phyloP scores from a whole-genome alignment of 2,329 filamentous ascomycete genomes.

The Sporothrix protearum region DNA sequence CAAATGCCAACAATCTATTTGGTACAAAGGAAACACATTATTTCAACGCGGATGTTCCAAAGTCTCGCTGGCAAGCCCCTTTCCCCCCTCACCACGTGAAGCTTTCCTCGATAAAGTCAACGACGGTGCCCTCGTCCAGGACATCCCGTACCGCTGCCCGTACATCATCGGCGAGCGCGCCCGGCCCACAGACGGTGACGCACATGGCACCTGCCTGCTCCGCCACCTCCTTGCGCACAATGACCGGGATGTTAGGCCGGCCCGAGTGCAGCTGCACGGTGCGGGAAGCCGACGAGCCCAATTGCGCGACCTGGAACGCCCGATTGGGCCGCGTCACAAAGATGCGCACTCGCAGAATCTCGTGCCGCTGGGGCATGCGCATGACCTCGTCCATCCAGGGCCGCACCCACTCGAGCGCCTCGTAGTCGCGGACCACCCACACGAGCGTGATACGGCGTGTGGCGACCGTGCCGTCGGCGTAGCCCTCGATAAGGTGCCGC shows the following conservation, averaged over 20 bases:
- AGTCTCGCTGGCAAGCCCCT: background rate
- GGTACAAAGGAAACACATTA: background rate
- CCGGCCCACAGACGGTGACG: conserved; percentile 76
- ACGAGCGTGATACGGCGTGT: conserved; percentile 78
- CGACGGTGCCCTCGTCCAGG: conserved; percentile 57
- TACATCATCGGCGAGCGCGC: conserved; percentile 72
- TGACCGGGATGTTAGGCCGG: conserved; percentile 72
- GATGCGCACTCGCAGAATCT: conserved; percentile 79
- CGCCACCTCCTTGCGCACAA: conserved; percentile 78
- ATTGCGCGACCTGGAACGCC: conserved; percentile 59
- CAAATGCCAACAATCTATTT: background rate
- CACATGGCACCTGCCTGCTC: conserved; percentile 84
- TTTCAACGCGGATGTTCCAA: background rate
- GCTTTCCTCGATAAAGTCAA: conserved; percentile 75
- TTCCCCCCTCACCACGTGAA: conserved; percentile 56
- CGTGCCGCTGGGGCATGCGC: conserved; percentile 72
- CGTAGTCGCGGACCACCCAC: conserved; percentile 87
- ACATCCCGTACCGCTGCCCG: conserved; percentile 62
- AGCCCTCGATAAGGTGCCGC: conserved; percentile 68
- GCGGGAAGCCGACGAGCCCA: conserved; percentile 63
- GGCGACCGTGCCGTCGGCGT: conserved; percentile 67
- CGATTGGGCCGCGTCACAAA: conserved; percentile 87
- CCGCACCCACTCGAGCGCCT: conserved; percentile 88
- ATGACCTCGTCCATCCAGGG: conserved; percentile 77
- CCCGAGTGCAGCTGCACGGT: conserved; percentile 92